These are phyloP conservation scores for Nicotiana otophora DNA, from an alignment of 257 asterid species.

Conservation along the genomic window DNA sequence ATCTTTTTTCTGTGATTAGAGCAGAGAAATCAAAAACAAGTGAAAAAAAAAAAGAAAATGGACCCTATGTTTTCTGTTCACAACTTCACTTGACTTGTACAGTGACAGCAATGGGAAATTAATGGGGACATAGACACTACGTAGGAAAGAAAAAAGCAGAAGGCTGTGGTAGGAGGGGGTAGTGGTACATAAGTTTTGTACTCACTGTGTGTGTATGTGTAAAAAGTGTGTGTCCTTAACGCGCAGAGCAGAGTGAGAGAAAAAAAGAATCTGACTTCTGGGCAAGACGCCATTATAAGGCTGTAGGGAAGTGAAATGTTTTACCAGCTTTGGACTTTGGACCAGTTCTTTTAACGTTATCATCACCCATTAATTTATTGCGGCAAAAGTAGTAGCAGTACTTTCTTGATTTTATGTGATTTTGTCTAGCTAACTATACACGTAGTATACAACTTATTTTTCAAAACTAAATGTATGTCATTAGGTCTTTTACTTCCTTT, in stretches of 20 bases:
- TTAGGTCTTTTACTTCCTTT: no score
- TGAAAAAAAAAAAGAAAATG: conserved; percentile 3
- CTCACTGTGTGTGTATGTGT: background rate
- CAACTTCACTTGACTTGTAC: conserved; percentile 25
- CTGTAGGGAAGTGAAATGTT: background rate
- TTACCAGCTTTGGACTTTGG: conserved; percentile 9
- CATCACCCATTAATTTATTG: background rate
- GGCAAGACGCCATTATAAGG: background rate
- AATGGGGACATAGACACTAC: conserved; percentile 10
- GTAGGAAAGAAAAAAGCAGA: background rate
- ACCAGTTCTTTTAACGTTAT: background rate
- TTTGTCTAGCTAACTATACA: background rate
- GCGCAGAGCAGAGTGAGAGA: background rate
- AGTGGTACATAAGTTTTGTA: background rate
- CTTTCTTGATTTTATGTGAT: conserved; percentile 1
- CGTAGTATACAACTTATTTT: no score
- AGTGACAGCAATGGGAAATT: conserved; percentile 12
- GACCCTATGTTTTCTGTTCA: conserved; percentile 18
- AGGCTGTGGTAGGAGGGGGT: background rate
- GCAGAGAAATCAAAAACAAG: background rate
- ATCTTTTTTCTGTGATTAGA: background rate
- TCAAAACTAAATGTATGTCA: no score
- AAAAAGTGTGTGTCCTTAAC: background rate
- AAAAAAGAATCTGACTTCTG: background rate
- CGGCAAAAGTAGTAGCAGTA: background rate